Evolutionary conservation across 768 basidiomycete genomes (phyloP).

Genomic region (Mycena rosella): DNA sequence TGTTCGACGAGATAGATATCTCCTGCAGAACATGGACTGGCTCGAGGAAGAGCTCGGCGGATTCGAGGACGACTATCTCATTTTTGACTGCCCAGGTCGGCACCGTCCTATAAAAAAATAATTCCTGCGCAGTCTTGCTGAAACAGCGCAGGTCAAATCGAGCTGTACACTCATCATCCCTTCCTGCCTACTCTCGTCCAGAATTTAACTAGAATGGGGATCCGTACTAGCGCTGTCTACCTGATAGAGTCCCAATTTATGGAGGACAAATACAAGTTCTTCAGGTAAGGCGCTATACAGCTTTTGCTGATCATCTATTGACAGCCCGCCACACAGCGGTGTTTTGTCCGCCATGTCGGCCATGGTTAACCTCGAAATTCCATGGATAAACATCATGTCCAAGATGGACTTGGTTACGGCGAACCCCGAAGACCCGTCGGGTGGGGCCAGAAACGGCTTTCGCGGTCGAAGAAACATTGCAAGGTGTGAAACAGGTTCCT

Average conservation of each 20-base stretch:
- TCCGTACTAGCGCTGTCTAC: slow-evolving; percentile 91
- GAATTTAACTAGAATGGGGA: slow-evolving; percentile 78
- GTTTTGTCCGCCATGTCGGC: slow-evolving; percentile 98
- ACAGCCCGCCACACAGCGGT: slow-evolving; percentile 64
- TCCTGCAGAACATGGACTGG: slow-evolving; percentile 98
- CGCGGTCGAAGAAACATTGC: slow-evolving; percentile 85
- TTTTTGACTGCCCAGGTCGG: slow-evolving; percentile 91
- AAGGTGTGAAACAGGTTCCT: slow-evolving; percentile 62
- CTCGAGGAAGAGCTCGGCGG: slow-evolving; percentile 95
- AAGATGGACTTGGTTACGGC: slow-evolving; percentile 97
- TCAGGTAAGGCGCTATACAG: slow-evolving; percentile 65
- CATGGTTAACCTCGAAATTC: slow-evolving; percentile 97
- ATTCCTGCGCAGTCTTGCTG: slow-evolving; percentile 19
- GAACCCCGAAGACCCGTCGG: slow-evolving; percentile 69
- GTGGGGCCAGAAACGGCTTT: slow-evolving; percentile 77
- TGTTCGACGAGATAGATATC: slow-evolving; percentile 70
- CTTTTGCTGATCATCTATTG: slow-evolving; percentile 10
- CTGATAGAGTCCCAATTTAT: slow-evolving; percentile 99
- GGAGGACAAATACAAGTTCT: slow-evolving; percentile 99
- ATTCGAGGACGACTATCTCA: slow-evolving; percentile 95
- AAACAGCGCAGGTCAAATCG: slow-evolving; percentile 84
- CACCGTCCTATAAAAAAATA: slow-evolving; percentile 7
- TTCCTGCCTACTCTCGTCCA: slow-evolving; percentile 93
- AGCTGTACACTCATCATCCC: slow-evolving; percentile 98
- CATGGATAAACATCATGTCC: slow-evolving; percentile 98